These are phyloP conservation scores for Xylaria palmicola DNA, from an alignment of 495 filamentous ascomycete genomes.

Conservation along the genomic window DNA sequence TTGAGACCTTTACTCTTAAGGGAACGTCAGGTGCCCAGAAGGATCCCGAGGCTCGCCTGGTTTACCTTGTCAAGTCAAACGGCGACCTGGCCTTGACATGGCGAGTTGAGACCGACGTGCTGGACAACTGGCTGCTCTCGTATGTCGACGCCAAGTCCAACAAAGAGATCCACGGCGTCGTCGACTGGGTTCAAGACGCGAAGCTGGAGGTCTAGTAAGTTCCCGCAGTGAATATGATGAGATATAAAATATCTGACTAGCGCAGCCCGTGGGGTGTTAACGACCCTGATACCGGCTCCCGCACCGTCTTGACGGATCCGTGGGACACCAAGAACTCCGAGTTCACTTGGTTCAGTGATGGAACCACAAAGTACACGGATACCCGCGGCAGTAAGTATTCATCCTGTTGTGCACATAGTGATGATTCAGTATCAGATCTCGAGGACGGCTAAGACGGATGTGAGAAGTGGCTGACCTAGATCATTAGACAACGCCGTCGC, in stretches of 20 bases:
- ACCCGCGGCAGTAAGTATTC: slow-evolving; percentile 43
- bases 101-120: slow-evolving; percentile 50
- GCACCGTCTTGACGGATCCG: slow-evolving; percentile 38
- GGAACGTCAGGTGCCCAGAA: slow-evolving; percentile 37
- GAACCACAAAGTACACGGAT: slow-evolving; percentile 36
- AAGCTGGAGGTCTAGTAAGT: slow-evolving; percentile 44
- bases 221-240: background rate
- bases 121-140: slow-evolving; percentile 50
- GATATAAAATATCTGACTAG: slow-evolving; percentile 19
- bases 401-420: background rate
- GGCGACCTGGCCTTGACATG: slow-evolving; percentile 44
- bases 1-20: slow-evolving; percentile 37
- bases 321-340: slow-evolving; percentile 36
- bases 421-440: background rate
- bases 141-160: slow-evolving; percentile 46
- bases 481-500: slow-evolving; percentile 45
- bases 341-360: slow-evolving; percentile 45
- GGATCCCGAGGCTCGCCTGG: slow-evolving; percentile 45
- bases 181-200: slow-evolving; percentile 50
- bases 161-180: slow-evolving; percentile 41
- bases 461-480: slow-evolving; percentile 8
- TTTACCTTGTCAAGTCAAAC: slow-evolving; percentile 45
- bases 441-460: background rate
- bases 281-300: slow-evolving; percentile 43
- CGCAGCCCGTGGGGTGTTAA: slow-evolving; percentile 44